These are phyloP conservation scores for Galeopsis tetrahit DNA, from an alignment of 257 asterid genomes.

Conservation along the genomic window DNA sequence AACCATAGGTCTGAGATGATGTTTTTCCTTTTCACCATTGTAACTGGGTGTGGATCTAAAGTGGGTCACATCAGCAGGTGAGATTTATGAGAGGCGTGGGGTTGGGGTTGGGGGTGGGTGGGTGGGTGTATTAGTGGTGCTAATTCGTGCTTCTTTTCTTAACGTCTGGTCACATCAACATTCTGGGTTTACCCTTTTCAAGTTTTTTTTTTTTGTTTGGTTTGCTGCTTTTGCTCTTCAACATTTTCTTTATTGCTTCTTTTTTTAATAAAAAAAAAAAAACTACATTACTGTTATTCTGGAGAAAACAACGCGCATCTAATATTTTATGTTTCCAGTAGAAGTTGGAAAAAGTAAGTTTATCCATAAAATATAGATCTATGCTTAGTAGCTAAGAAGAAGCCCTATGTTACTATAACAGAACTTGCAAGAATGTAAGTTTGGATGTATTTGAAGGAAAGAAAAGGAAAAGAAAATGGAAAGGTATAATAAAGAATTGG, in stretches of 20 bases:
- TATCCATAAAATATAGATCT: slow-evolving; percentile 7
- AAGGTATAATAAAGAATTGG: not conserved
- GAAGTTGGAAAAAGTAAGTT: not conserved
- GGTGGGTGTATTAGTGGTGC: slow-evolving; percentile 34
- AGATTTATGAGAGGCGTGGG: slow-evolving; percentile 30
- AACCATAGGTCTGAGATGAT: slow-evolving; percentile 23
- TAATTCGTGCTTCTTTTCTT: not conserved
- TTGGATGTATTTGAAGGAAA: not conserved
- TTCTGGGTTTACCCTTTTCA: slow-evolving; percentile 25
- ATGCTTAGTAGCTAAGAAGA: not conserved
- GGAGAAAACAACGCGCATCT: slow-evolving; percentile 10
- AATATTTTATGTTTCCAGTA: slow-evolving; percentile 16
- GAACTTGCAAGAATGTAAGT: not conserved
- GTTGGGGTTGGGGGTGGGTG: not conserved
- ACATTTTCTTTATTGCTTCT: slow-evolving; percentile 24
- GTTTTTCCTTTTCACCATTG: slow-evolving; percentile 15
- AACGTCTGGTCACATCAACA: slow-evolving; percentile 64
- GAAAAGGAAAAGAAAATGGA: not conserved
- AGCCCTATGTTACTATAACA: not conserved
- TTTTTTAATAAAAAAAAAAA: not conserved
- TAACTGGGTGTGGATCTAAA: slow-evolving; percentile 56
- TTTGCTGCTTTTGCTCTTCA: slow-evolving; percentile 16
- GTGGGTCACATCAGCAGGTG: slow-evolving; percentile 95
- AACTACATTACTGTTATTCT: slow-evolving; percentile 15
- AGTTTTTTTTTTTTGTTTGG: slow-evolving; percentile 6